Conservation (phyloP, 2,329 filamentous ascomycete genomes). For the Paraphaeosphaeria minitans region DNA sequence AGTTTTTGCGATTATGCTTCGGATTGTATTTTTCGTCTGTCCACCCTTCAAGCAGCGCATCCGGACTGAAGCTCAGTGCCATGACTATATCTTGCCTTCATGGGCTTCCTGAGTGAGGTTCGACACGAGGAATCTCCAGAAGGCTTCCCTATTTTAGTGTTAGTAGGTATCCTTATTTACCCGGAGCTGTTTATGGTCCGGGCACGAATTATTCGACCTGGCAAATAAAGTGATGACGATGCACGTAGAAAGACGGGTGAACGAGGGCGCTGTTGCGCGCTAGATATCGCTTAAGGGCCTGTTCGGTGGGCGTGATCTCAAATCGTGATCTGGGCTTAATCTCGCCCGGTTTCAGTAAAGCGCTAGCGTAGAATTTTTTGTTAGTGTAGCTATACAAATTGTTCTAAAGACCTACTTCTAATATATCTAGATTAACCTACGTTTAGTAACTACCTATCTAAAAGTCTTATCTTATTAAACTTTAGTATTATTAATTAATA, state of each 20-base stretch:
- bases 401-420: too few species aligned
- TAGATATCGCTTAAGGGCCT: too few species aligned
- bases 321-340: too few species aligned
- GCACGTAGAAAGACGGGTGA: not conserved
- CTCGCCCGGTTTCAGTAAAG: too few species aligned
- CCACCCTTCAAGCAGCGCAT: constrained; percentile 53
- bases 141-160: not conserved
- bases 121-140: not conserved
- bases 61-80: constrained; percentile 51
- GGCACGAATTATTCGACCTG: not conserved
- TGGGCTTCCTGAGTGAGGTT: not conserved
- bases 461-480: too few species aligned
- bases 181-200: not conserved
- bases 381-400: too few species aligned
- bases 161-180: not conserved
- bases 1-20: constrained; percentile 30
- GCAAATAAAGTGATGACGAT: not conserved
- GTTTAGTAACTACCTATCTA: too few species aligned
- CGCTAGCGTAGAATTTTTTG: too few species aligned
- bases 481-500: too few species aligned
- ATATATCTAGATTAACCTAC: too few species aligned
- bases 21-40: constrained; percentile 42
- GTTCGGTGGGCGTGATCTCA: too few species aligned
- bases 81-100: constrained; percentile 15
- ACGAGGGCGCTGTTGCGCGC: constrained; percentile 12